Evolutionary conservation across 2,329 filamentous ascomycete species (phyloP), one percentile per base, ranked within the genome.

Genomic region (Phaeosphaeriaceae sp.): DNA sequence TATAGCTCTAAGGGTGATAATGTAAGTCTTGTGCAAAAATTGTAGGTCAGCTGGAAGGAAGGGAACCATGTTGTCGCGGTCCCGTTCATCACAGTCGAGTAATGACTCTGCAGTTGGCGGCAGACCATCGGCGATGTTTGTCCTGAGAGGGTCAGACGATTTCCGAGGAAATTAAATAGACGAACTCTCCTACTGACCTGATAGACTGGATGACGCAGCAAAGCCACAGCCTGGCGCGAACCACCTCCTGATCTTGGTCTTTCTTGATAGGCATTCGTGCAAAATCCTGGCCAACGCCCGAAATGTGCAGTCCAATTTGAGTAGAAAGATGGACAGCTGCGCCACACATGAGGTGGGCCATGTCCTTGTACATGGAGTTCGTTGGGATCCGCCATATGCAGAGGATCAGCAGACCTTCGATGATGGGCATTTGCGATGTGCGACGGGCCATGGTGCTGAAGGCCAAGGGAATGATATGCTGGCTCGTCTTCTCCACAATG

Each of bases 331-430:
- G 76, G 3, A 79, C 67, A 31, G 78, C 77, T 17, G 77, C 77
- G 19, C 78, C 78, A 59, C 73, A 77, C 50, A 80, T 68, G 17
- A 78, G 69, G 56, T 76, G 72, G n/a, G 74, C 76, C 58, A 76
- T 74, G 48, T 79, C 77, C 44, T 77, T 77, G 62, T 76, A 77
- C 72, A 77, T 78, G 27, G 76, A 79, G 46, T 77, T 78, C 11
- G 78, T 76, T 7, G 78, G 78, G 25, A 79, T 60, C 3, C 77
- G 72, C 78, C 78, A 80, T 19, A 77, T 75, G 48, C 77, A 79
- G 11, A 80, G 71, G 10, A 79, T 70, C 4, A 80, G 58, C 10
- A 78, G 64, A 17, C 74, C 77, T 55, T 79, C 76, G 21, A 80
- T 80, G 15, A 76, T 73, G 15, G 76, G 72, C 52, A 79, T 75